Percentiles rank a stretch among this genome's conserved stretches.
These are phyloP conservation scores for Agastache rugosa DNA, from an alignment of 257 asterid species.

Conservation along the genomic window DNA sequence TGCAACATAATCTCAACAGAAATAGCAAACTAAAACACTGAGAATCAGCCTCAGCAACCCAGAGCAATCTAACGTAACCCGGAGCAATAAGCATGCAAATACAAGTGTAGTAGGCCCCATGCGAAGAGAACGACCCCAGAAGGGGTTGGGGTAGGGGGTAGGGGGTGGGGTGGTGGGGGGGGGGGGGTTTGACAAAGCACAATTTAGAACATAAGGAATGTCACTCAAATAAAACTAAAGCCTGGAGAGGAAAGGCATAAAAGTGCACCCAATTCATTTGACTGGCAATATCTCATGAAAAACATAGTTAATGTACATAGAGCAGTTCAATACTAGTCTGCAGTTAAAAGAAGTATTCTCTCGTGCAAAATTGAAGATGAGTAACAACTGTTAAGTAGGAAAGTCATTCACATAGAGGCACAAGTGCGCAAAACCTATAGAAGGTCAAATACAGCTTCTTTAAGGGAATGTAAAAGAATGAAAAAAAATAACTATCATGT, in stretches of 20 bases:
- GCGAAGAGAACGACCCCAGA: neutral
- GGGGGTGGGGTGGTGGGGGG: neutral
- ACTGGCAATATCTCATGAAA: neutral
- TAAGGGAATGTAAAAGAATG: neutral
- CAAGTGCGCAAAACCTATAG: neutral
- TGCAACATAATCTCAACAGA: neutral
- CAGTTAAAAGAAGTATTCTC: neutral
- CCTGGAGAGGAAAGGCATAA: neutral
- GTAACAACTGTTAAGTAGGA: constrained; percentile 9
- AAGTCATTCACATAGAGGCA: constrained; percentile 10
- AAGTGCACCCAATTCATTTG: constrained; percentile 16
- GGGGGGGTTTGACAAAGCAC: neutral
- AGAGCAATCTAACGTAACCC: neutral
- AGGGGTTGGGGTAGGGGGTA: neutral
- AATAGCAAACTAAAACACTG: neutral
- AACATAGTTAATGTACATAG: neutral
- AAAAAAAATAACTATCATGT: constrained; percentile 15
- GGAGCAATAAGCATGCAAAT: neutral
- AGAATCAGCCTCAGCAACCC: neutral
- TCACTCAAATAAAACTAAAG: neutral
- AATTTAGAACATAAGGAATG: neutral
- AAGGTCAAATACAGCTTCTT: neutral
- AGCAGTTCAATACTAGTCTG: neutral
- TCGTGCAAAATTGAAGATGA: neutral
- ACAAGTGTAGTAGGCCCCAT: too few relatives aligned